Percentiles rank a stretch among this genome's conserved stretches.
phyloP scores from a whole-genome alignment of 2,329 filamentous ascomycete genomes.

The Aurifilum marmelostoma region DNA sequence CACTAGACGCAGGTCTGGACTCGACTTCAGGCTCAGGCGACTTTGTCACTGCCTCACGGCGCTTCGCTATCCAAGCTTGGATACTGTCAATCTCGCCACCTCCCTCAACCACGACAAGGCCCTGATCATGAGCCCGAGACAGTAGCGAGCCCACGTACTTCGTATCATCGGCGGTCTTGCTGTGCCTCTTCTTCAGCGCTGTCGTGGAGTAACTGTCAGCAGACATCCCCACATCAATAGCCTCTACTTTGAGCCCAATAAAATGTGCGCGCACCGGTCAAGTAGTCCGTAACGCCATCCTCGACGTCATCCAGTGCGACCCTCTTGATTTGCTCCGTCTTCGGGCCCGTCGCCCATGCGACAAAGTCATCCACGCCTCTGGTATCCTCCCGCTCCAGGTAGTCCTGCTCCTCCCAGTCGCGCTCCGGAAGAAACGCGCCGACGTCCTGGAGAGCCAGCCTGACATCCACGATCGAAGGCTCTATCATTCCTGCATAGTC shows the following conservation, averaged over 20 bases:
- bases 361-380: constrained; percentile 79
- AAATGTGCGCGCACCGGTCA: constrained; percentile 57
- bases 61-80: constrained; percentile 62
- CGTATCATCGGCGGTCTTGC: constrained; percentile 83
- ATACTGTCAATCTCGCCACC: constrained; percentile 69
- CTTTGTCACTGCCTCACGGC: constrained; percentile 35
- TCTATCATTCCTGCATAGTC: constrained; percentile 59
- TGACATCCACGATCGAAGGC: constrained; percentile 74
- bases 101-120: constrained; percentile 74
- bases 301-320: constrained; percentile 72
- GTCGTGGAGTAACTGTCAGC: constrained; percentile 36
- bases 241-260: background rate
- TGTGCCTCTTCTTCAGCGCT: constrained; percentile 88
- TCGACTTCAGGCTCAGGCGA: constrained; percentile 37
- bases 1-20: constrained; percentile 56
- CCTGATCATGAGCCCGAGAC: constrained; percentile 72
- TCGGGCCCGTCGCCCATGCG: constrained; percentile 74
- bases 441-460: constrained; percentile 81
- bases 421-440: constrained; percentile 74
- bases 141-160: constrained; percentile 85
- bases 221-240: background rate
- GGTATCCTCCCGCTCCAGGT: constrained; percentile 73
- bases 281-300: constrained; percentile 67
- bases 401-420: constrained; percentile 69
- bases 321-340: constrained; percentile 79